Percentiles rank a stretch among this genome's conserved stretches.
Conservation (phyloP, 805 yeast genomes). For the Schwanniomyces vanrijiae region DNA sequence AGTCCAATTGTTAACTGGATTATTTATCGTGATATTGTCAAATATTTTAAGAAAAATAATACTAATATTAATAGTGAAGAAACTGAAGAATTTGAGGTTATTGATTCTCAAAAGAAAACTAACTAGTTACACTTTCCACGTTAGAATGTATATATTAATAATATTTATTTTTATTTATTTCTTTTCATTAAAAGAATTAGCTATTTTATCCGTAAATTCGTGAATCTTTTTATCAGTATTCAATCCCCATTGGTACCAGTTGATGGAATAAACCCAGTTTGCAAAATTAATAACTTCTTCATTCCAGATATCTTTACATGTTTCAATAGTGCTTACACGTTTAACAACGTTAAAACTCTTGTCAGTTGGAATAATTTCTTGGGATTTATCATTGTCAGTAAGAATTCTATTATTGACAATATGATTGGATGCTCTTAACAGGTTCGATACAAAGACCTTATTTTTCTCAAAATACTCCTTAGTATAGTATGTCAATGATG, state of each 20-base stretch:
- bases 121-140: neutral
- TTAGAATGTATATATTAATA: neutral
- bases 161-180: slow-evolving; percentile 1
- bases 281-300: slow-evolving; percentile 64
- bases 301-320: slow-evolving; percentile 78
- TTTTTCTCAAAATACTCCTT: slow-evolving; percentile 53
- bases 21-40: slow-evolving; percentile 51
- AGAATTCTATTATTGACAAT: slow-evolving; percentile 55
- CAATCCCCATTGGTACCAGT: slow-evolving; percentile 45
- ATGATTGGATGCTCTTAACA: slow-evolving; percentile 48
- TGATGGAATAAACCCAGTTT: slow-evolving; percentile 59
- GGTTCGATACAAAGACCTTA: slow-evolving; percentile 44
- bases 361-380: slow-evolving; percentile 44
- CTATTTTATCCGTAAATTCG: slow-evolving; percentile 26
- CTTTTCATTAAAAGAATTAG: slow-evolving; percentile 8
- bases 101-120: slow-evolving; percentile 1
- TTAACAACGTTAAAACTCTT: slow-evolving; percentile 17
- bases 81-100: slow-evolving; percentile 2
- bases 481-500: slow-evolving; percentile 63
- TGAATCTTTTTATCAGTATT: slow-evolving; percentile 32
- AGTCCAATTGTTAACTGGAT: slow-evolving; percentile 58
- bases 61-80: slow-evolving; percentile 14
- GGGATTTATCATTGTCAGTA: slow-evolving; percentile 44
- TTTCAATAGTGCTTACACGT: slow-evolving; percentile 51
- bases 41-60: slow-evolving; percentile 40